Evolutionary conservation across 2,329 filamentous ascomycete genomes (phyloP), one percentile per base, ranked within the genome.

Genomic region (Akanthomyces dipterigenus): DNA sequence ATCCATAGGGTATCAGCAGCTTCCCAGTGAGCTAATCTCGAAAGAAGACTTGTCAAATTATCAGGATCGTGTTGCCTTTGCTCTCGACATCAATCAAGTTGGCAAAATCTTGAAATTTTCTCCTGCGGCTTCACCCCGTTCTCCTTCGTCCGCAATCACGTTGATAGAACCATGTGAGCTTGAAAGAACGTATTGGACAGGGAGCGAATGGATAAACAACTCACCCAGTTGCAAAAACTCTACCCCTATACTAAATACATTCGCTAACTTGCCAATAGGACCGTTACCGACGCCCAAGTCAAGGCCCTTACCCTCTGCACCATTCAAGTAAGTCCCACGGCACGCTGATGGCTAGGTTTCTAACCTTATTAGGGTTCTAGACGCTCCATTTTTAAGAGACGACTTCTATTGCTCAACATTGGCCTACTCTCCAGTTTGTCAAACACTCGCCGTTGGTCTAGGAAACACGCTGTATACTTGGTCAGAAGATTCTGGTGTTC

Each of bases 371-470:
- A 89, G 86, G 76, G 89, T 97, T 7, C 81, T 99, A 5, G 91
- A 97, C 75, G 93, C 93, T 9, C 92, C 93, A 3, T 85, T 86
- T 56, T 79, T 98, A n/a, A 86, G 91, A 61, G 92, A 98, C 68
- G 93, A 99, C 73, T 99, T 93, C 72, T 99, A 99, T 72, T 97
- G 92, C 75, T 95, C 93, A 0, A 82, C 93, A 2, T 80, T 99
- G 59, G 91, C 95, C 11, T 98, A 96, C 72, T 96, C 89, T 0
- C 74, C 82, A 45, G 89, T 84, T 8, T 83, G 86, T 55, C 84
- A 89, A 58, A 90, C 88, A 16, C 81, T 99, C 18, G 93, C 91
- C 20, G 90, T 98, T 20, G 93, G 91, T 0, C 80, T 98, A 16
- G 88, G 88, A 0, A 86, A 88, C 59, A 80, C 87, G 40, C 83